These are phyloP conservation scores for Picea glauca DNA, from an alignment of 75 land plant species.

Conservation along the genomic window DNA sequence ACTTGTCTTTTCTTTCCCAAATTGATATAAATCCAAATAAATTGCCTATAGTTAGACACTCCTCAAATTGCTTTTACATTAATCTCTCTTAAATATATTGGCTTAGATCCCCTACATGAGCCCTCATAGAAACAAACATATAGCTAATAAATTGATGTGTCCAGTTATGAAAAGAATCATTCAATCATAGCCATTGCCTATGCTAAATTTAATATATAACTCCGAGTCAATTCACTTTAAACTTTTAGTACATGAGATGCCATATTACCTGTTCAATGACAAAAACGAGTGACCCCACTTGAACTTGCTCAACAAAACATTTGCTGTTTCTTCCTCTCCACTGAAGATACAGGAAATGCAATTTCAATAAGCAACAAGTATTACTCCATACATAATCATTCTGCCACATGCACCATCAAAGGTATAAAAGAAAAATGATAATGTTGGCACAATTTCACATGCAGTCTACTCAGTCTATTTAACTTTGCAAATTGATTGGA, in stretches of 20 bases:
- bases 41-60: not conserved
- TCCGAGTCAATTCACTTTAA: not conserved
- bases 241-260: not conserved
- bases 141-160: not conserved
- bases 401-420: too few relatives aligned
- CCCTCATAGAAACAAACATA: not conserved
- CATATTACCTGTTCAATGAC: slow-evolving; percentile 73
- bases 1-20: too few relatives aligned
- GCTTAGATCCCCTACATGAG: not conserved
- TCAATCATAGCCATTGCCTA: not conserved
- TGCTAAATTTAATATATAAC: not conserved
- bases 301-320: slow-evolving; percentile 71
- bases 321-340: slow-evolving; percentile 78
- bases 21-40: not conserved
- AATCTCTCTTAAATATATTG: not conserved
- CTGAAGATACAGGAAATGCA: slow-evolving; percentile 33
- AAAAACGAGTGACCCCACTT: slow-evolving; percentile 99
- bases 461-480: too few relatives aligned
- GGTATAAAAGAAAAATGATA: too few relatives aligned
- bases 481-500: too few relatives aligned
- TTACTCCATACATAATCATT: not conserved
- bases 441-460: too few relatives aligned
- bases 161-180: not conserved
- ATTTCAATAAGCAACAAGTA: not conserved
- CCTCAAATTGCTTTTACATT: not conserved